These are phyloP conservation scores for Naganishia albida DNA, from an alignment of 1,284 basidiomycete genomes.

Conservation along the genomic window DNA sequence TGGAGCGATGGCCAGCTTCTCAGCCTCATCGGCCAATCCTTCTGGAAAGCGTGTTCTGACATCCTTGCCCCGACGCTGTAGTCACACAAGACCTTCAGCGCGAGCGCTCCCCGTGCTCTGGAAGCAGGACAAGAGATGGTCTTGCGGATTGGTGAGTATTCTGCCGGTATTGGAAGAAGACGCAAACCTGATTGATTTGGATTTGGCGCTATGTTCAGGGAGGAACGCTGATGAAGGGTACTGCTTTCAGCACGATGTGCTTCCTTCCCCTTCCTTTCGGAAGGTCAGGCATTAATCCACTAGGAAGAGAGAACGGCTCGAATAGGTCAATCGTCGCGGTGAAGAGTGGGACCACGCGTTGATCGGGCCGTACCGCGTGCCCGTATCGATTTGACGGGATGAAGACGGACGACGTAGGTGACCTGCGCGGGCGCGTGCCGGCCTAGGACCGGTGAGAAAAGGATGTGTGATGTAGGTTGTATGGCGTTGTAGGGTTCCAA, in stretches of 20 bases:
- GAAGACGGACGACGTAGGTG: background rate
- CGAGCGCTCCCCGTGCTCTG: background rate
- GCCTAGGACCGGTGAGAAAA: background rate
- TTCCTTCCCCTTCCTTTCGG: background rate
- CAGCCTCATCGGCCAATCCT: background rate
- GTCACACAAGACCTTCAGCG: background rate
- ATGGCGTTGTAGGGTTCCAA: no score
- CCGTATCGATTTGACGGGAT: background rate
- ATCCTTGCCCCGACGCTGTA: background rate
- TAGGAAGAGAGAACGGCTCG: background rate
- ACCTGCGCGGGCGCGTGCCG: background rate
- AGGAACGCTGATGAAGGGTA: background rate
- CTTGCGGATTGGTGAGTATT: conserved; percentile 1
- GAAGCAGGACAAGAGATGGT: conserved; percentile 7
- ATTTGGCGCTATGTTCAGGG: no score
- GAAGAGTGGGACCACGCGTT: background rate
- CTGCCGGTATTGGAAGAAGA: background rate
- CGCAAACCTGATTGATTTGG: background rate
- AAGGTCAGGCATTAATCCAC: background rate
- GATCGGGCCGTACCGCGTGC: background rate
- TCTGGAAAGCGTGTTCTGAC: background rate
- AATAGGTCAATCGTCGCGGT: background rate
- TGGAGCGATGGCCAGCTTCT: no score
- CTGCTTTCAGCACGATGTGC: background rate
- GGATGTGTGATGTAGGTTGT: no score